phyloP scores from a whole-genome alignment of 352 stramenopile genomes.

The Phytophthora podocarpi region DNA sequence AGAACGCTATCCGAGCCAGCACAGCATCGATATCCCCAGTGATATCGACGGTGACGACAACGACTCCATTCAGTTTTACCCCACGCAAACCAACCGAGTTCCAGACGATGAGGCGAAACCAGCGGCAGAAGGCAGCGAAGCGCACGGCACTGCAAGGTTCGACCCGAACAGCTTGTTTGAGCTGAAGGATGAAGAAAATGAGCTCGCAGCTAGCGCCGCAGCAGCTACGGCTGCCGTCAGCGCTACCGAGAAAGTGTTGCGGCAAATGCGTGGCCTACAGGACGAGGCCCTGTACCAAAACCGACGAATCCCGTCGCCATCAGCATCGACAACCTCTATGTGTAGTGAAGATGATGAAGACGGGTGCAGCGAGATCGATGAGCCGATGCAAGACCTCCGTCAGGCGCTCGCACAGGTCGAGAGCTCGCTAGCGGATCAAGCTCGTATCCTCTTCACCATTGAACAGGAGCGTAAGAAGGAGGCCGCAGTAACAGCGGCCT shows the following conservation, averaged over 20 bases:
- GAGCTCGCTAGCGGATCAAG: constrained; percentile 60
- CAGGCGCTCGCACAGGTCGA: constrained; percentile 52
- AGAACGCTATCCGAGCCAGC: constrained; percentile 10
- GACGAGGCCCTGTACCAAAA: constrained; percentile 38
- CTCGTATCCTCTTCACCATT: constrained; percentile 51
- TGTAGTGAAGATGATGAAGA: constrained; percentile 24
- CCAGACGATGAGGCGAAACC: constrained; percentile 17
- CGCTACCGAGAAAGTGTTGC: constrained; percentile 25
- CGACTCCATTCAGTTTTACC: constrained; percentile 54
- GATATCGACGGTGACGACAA: constrained; percentile 35
- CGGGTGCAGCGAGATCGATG: constrained; percentile 19
- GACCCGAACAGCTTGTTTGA: constrained; percentile 46
- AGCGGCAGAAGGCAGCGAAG: constrained; percentile 2
- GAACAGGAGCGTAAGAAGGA: constrained; percentile 48
- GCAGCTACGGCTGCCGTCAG: constrained; percentile 22
- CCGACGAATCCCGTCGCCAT: constrained; percentile 24
- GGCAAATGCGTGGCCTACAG: constrained; percentile 34
- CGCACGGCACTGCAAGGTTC: constrained; percentile 33
- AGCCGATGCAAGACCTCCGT: constrained; percentile 31
- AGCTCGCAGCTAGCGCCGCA: constrained; percentile 16
- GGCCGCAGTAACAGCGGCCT: neutral
- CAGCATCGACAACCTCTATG: constrained; percentile 29
- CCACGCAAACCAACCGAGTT: constrained; percentile 25
- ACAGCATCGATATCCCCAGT: constrained; percentile 20
- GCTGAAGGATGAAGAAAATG: constrained; percentile 34